A percentile compares a stretch with the other conserved stretches of the same genome.
phyloP scores from a whole-genome alignment of 306 rosid genomes.

The Argentina anserina region DNA sequence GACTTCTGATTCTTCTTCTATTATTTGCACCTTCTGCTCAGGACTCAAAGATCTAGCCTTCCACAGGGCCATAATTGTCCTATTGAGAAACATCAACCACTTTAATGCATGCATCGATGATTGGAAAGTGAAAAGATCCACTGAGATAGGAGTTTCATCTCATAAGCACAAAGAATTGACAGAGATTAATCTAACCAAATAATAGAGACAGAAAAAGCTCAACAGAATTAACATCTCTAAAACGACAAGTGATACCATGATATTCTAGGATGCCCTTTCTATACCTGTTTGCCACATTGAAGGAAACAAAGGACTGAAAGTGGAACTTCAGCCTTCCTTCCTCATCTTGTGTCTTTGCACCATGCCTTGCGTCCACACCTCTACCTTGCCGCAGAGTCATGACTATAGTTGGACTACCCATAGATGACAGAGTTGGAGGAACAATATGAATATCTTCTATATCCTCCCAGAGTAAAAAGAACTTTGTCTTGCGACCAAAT shows the following conservation, averaged over 20 bases:
- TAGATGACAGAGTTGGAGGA: constrained; percentile 82
- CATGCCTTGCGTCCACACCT: constrained; percentile 85
- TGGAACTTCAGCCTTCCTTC: constrained; percentile 92
- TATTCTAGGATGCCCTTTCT: constrained; percentile 12
- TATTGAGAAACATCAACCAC: constrained; percentile 24
- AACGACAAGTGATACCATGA: neutral
- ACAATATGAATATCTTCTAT: constrained; percentile 72
- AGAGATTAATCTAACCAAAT: neutral
- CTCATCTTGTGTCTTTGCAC: constrained; percentile 81
- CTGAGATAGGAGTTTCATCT: neutral
- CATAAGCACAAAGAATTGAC: neutral
- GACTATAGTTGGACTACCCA: constrained; percentile 86
- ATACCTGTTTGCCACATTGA: constrained; percentile 86
- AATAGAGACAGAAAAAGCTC: constrained; percentile 14
- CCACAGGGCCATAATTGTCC: constrained; percentile 98
- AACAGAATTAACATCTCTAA: neutral
- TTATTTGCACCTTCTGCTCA: constrained; percentile 86
- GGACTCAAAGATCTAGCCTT: constrained; percentile 84
- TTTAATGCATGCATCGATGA: constrained; percentile 6
- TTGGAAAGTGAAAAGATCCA: neutral
- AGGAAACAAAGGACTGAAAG: constrained; percentile 94
- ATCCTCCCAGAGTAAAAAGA: constrained; percentile 96
- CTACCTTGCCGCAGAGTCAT: constrained; percentile 77
- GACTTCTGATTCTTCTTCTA: constrained; percentile 73
- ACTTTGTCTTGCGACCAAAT: constrained; percentile 84